Evolutionary conservation across 2,329 filamentous ascomycete species (phyloP).

Genomic region (Ascosphaera pollenicola): DNA sequence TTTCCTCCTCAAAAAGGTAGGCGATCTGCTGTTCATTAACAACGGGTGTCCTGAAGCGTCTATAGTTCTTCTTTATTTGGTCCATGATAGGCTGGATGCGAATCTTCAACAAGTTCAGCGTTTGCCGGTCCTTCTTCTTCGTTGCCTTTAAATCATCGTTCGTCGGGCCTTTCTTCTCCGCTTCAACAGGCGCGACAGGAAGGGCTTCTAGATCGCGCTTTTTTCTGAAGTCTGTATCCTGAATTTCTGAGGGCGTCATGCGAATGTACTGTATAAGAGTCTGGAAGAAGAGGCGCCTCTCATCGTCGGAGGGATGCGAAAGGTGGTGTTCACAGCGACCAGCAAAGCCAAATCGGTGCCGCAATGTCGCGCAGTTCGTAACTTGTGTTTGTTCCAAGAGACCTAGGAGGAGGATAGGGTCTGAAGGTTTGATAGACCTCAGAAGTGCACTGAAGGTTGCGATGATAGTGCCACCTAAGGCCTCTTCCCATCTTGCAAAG

Average conservation of each 20-base stretch:
- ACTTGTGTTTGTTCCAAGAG: conserved; percentile 47
- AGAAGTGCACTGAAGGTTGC: conserved; percentile 69
- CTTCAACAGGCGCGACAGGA: conserved; percentile 49
- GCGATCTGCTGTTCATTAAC: conserved; percentile 52
- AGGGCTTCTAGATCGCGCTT: conserved; percentile 62
- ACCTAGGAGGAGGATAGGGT: conserved; percentile 73
- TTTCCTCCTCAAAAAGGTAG: conserved; percentile 66
- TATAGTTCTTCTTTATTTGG: conserved; percentile 76
- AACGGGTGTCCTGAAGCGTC: conserved; percentile 62
- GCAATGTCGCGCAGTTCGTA: conserved; percentile 40
- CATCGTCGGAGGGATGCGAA: conserved; percentile 35
- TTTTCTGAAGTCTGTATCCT: conserved; percentile 67
- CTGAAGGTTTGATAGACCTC: conserved; percentile 64
- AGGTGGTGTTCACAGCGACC: conserved; percentile 55
- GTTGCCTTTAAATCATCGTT: conserved; percentile 64
- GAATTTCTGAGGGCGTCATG: conserved; percentile 66
- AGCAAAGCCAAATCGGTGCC: conserved; percentile 70
- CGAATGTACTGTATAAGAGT: conserved; percentile 53
- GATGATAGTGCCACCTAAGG: conserved; percentile 40
- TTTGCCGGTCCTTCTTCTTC: conserved; percentile 61
- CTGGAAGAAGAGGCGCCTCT: conserved; percentile 60
- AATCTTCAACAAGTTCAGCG: conserved; percentile 71
- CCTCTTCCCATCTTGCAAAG: conserved; percentile 67
- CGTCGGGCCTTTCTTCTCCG: conserved; percentile 36
- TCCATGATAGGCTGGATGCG: conserved; percentile 91